phyloP scores from a whole-genome alignment of 1,139 yeast genomes.

The Yamadazyma conglobata region DNA sequence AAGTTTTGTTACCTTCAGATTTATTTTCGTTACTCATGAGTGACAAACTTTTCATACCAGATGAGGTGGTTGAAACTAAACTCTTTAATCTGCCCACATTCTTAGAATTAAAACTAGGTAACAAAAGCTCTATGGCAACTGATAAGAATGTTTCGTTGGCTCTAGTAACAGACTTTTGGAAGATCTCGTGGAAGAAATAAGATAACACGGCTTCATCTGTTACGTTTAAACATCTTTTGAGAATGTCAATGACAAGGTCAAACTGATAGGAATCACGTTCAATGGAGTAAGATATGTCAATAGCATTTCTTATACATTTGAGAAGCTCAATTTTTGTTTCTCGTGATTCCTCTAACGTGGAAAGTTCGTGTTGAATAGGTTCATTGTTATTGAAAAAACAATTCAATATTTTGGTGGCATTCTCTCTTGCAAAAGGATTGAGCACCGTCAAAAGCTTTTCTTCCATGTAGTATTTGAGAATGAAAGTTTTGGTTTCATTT shows the following conservation, averaged over 20 bases:
- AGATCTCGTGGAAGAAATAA: constrained; percentile 28
- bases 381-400: constrained; percentile 38
- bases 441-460: constrained; percentile 53
- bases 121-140: constrained; percentile 18
- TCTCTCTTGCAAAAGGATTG: constrained; percentile 51
- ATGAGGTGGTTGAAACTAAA: constrained; percentile 22
- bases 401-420: constrained; percentile 42
- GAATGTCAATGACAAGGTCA: constrained; percentile 29
- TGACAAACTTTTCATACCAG: constrained; percentile 11
- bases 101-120: constrained; percentile 13
- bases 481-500: constrained; percentile 33
- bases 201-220: constrained; percentile 31
- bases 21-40: constrained; percentile 7
- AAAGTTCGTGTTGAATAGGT: not conserved
- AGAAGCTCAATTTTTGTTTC: constrained; percentile 40
- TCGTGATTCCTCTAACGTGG: constrained; percentile 6
- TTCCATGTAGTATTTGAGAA: constrained; percentile 46
- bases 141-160: constrained; percentile 24
- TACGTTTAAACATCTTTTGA: constrained; percentile 26
- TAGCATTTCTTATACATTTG: constrained; percentile 41
- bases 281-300: constrained; percentile 31
- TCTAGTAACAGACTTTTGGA: constrained; percentile 24
- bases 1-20: not conserved
- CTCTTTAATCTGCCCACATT: constrained; percentile 15
- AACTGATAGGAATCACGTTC: constrained; percentile 21